Base-by-base conservation (phyloP, 2,329 filamentous ascomycete genomes). In the Tricladium varicosporioides region DNA sequence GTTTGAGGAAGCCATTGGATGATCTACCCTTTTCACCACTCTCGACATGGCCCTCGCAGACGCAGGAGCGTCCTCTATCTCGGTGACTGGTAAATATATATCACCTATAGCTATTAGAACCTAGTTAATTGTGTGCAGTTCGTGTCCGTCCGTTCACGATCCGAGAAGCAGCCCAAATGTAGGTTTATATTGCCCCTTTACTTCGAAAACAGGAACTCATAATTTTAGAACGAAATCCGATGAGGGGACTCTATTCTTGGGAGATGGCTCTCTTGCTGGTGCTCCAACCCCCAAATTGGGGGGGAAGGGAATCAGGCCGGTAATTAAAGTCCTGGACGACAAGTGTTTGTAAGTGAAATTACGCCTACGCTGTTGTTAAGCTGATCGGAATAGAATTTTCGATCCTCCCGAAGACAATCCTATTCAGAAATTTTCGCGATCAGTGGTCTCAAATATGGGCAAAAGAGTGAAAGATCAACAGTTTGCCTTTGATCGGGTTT, bases 401-500 rank as follows among this genome's bases (percentile, higher is more conserved):
- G 94, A 99, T 67, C 94, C 94, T 7, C 94, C 94, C 44, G 94
- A 99, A 74, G 92, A 97, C 70, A 96, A 86, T 68, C 90, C 92
- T 0, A 86, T 97, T 8, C 91, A 96, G 60, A 88, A 88, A 65
- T 96, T 97, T 73, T 88, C 89, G 31, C 82, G 87, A 71, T 91
- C 88, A 2, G 87, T 95, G 10, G 83, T 96, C 9, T 87, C 88
- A 2, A 78, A 78, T 1, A 83, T 86, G 53, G 92, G 92, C 55
- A 97, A 96, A 75, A 89, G 92, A 65, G 90, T 94, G 68, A 99
- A 99, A 72, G 95, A 99, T 72, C 92, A 97, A 73, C 94, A 94
- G 3, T 99, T 99, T 67, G 92, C 88, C 51, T 99, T 99, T 75
- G 94, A 99, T 74, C 83, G 90, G 56, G 90, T 99, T 62, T 97